Conservation (phyloP, 495 filamentous ascomycete species). For the Penicillium macrosclerotiorum region DNA sequence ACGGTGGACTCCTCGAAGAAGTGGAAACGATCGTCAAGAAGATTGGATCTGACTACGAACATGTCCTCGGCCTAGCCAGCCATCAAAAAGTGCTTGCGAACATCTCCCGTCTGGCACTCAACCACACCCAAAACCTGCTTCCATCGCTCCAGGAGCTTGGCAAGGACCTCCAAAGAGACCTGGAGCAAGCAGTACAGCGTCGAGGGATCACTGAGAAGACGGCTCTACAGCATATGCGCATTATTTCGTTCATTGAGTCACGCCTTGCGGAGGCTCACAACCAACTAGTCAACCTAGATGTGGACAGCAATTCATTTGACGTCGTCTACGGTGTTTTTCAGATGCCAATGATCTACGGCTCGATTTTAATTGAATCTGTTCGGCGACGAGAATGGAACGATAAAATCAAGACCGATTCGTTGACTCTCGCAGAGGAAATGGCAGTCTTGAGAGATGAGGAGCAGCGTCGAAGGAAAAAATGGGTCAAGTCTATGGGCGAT, state of each 20-base stretch:
- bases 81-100: slow-evolving; percentile 71
- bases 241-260: slow-evolving; percentile 74
- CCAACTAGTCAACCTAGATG: slow-evolving; percentile 67
- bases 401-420: slow-evolving; percentile 81
- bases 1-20: slow-evolving; percentile 68
- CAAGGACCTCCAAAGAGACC: slow-evolving; percentile 70
- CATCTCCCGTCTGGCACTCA: slow-evolving; percentile 80
- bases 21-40: slow-evolving; percentile 83
- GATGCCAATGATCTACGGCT: slow-evolving; percentile 85
- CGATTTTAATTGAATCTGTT: slow-evolving; percentile 79
- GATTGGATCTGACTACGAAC: slow-evolving; percentile 82
- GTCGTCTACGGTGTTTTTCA: slow-evolving; percentile 71
- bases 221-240: slow-evolving; percentile 70
- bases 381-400: slow-evolving; percentile 85
- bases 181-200: slow-evolving; percentile 63
- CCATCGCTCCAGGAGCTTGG: slow-evolving; percentile 71
- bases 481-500: slow-evolving; percentile 76
- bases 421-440: slow-evolving; percentile 86
- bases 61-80: slow-evolving; percentile 65
- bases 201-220: slow-evolving; percentile 58
- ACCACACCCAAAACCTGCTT: slow-evolving; percentile 83
- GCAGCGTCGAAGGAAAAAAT: slow-evolving; percentile 79
- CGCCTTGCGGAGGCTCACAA: slow-evolving; percentile 65
- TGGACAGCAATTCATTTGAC: slow-evolving; percentile 71
- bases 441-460: slow-evolving; percentile 89